These are phyloP conservation scores for Zymoseptoria pseudotritici DNA, from an alignment of 2,329 filamentous ascomycete genomes.

Conservation along the genomic window DNA sequence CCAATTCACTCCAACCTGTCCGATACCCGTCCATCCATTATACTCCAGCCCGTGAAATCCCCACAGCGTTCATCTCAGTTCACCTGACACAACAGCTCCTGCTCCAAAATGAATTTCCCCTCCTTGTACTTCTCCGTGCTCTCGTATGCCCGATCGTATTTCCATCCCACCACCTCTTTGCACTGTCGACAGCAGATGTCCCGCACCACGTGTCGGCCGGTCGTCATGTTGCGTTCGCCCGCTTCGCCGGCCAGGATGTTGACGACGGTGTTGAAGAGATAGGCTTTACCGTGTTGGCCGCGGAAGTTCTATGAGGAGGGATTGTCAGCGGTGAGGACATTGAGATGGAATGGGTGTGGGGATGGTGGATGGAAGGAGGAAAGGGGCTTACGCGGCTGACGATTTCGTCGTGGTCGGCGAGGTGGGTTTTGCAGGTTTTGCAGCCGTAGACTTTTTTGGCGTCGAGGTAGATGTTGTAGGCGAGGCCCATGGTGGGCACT, in stretches of 20 bases:
- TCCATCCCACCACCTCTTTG: constrained; percentile 91
- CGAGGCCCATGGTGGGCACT: constrained; percentile 24
- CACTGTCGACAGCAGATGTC: constrained; percentile 90
- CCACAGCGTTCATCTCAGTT: too few species aligned
- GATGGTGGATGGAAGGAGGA: constrained; percentile 2
- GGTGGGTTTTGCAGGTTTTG: constrained; percentile 90
- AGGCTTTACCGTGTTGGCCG: constrained; percentile 95
- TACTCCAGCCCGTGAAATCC: too few species aligned
- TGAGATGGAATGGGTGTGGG: constrained; percentile 1
- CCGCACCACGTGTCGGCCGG: constrained; percentile 84
- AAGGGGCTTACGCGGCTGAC: constrained; percentile 68
- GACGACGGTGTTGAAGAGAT: constrained; percentile 89
- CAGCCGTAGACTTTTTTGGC: constrained; percentile 73
- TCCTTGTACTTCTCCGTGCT: constrained; percentile 94
- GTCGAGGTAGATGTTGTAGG: constrained; percentile 53
- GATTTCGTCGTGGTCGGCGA: constrained; percentile 92
- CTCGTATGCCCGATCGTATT: constrained; percentile 97
- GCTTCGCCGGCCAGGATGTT: constrained; percentile 78
- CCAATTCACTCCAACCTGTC: neutral
- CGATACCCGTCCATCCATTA: neutral
- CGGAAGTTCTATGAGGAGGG: constrained; percentile 70
- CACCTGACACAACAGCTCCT: constrained; percentile 78
- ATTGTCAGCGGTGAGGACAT: constrained; percentile 2
- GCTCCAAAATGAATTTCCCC: constrained; percentile 94
- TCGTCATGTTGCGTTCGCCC: constrained; percentile 97